Conservation (phyloP, 2,329 filamentous ascomycete species). For the Pseudocercospora ulei region DNA sequence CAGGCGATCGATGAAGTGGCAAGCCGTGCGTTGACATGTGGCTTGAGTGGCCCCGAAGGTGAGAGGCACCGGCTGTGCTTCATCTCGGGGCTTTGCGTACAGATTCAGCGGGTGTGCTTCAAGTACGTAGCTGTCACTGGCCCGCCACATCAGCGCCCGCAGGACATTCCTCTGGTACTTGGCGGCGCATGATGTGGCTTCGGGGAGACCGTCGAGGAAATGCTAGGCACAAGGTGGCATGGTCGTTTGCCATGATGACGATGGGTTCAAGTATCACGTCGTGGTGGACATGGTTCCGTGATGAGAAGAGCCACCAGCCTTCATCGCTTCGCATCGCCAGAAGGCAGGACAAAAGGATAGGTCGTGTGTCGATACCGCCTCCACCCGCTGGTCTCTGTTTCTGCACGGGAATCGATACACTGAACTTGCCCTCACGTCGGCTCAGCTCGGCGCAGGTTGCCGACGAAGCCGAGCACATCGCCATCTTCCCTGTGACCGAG, state of each 20-base stretch:
- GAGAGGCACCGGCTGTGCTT: conserved; percentile 1
- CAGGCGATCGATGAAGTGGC: background rate
- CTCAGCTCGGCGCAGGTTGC: conserved; percentile 8
- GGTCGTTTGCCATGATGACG: no score
- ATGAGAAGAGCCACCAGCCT: no score
- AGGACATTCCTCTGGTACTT: conserved; percentile 4
- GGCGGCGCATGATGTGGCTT: conserved; percentile 7
- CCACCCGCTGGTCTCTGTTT: conserved; percentile 2
- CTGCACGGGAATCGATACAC: conserved; percentile 5
- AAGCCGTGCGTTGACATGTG: no score
- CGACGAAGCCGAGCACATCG: conserved; percentile 7
- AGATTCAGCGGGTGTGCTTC: conserved; percentile 4
- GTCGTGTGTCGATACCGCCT: conserved; percentile 2
- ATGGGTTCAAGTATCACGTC: no score
- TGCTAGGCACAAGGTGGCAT: no score
- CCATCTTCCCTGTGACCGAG: background rate
- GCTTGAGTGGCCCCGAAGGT: conserved; percentile 1
- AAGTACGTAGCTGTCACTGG: background rate
- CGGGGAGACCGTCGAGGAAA: conserved; percentile 7
- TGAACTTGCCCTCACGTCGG: no score
- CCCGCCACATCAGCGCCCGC: conserved; percentile 2
- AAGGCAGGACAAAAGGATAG: no score
- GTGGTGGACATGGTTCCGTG: no score
- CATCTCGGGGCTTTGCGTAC: conserved; percentile 1
- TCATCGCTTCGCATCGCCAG: no score